Evolutionary conservation across 179 eudicot species (phyloP), one percentile per base, ranked within the genome.

Genomic region (Silene coronaria): DNA sequence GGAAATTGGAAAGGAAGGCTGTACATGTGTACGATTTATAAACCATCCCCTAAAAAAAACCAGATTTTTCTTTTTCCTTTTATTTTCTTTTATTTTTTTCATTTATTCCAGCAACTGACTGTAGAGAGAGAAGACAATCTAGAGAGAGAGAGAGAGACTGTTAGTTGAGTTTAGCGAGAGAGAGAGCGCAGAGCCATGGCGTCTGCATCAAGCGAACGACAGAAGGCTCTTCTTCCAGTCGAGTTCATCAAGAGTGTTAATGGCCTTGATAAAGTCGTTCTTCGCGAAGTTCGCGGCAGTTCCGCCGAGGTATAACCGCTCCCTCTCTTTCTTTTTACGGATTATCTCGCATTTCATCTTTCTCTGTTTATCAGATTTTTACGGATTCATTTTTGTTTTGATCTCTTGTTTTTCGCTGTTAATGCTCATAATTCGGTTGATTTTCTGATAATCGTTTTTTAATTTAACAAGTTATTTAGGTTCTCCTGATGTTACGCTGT

Each of bases 241-340:
- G 86, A 90, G 77, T 6, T 78, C 78, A 45, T 76, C 48, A 87
- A 84, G 80, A 96, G 96, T 81, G 64, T 79, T 58, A 94, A 92
- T 81, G 92, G 96, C 84, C 89, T 91, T 64, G 90, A 90, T 0
- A 92, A 91, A 85, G 75, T 92, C 74, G 68, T 92, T 70, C 92
- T 94, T 72, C 96, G 91, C 5, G 91, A 85, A 60, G 71, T 73
- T 73, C 94, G 92, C 65, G 92, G 92, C 65, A 75, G 86, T 75
- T 86, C 90, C 22, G 90, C 80, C 48, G 95, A 90, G 95, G 95
- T 90, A 79, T 14, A 45, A 10, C 64, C 70, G 19, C 46, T 11
- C 51, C 13, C 38, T 61, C 51, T 51, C 26, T 71, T 45, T 46
- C 6, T 9, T 10, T 21, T 8, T 21, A 60, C 24, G 11, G 3